phyloP scores from a whole-genome alignment of 305 asterid species.

The Solanum hybrid region DNA sequence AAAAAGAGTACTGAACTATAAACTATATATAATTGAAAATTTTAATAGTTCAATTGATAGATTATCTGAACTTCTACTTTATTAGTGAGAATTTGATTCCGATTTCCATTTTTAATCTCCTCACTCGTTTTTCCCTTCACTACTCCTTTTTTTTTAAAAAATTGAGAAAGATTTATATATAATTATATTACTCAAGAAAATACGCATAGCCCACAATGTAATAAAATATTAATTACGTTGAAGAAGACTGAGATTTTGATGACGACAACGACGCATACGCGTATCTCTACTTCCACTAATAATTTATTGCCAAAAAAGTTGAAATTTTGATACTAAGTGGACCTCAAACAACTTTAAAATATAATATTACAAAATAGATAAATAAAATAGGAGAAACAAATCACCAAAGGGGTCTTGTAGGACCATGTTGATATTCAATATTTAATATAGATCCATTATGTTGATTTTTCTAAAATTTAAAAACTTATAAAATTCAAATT shows the following conservation, averaged over 20 bases:
- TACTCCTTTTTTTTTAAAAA: not conserved
- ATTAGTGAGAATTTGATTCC: not conserved
- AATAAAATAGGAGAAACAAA: not conserved
- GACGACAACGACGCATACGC: conserved; percentile 4
- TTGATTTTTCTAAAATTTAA: not conserved
- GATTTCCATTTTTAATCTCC: not conserved
- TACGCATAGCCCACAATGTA: not conserved
- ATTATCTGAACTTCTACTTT: not conserved
- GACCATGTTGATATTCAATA: not conserved
- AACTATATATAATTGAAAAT: not conserved
- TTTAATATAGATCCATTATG: not conserved
- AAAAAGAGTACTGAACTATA: not conserved
- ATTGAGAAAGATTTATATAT: not conserved
- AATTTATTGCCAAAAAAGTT: not conserved
- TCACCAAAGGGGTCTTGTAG: not conserved
- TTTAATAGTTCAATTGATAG: not conserved
- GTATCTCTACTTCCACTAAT: not conserved
- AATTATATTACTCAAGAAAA: not conserved
- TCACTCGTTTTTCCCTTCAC: not conserved
- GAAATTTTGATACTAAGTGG: conserved; percentile 6
- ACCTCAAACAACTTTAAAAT: not conserved
- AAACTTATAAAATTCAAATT: not conserved
- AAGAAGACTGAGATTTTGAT: conserved; percentile 17
- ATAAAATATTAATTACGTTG: conserved; percentile 3
- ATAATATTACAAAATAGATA: not conserved